A percentile compares a stretch with the other conserved stretches of the same genome.
Evolutionary conservation across 305 asterid species (phyloP).

Genomic region (Galium porrigens): DNA sequence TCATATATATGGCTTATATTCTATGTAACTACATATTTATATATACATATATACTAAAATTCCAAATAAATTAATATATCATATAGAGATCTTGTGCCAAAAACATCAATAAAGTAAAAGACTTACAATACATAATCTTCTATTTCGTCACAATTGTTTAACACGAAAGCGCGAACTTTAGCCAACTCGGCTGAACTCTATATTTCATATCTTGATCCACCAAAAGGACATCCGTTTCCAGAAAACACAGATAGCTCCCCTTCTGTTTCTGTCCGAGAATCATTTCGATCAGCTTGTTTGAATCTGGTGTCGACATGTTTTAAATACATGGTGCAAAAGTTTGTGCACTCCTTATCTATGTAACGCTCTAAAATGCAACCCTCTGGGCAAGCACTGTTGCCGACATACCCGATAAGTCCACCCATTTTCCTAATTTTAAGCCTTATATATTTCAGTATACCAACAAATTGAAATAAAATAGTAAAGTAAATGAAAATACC

Average conservation of each 20-base stretch:
- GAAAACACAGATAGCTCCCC: background rate
- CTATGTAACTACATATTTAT: too few species aligned
- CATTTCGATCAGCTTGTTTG: background rate
- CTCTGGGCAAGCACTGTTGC: background rate
- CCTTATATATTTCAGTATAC: too few species aligned
- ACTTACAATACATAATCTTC: background rate
- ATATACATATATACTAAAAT: too few species aligned
- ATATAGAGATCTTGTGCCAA: too few species aligned
- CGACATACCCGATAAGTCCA: background rate
- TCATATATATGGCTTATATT: too few species aligned
- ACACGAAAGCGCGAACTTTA: background rate
- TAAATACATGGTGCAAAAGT: background rate
- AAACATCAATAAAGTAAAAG: background rate
- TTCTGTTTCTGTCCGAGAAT: background rate
- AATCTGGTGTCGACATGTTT: background rate
- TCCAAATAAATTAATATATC: too few species aligned
- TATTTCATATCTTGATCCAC: background rate
- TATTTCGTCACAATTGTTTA: background rate
- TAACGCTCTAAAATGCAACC: background rate
- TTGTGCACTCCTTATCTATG: background rate
- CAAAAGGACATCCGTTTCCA: background rate
- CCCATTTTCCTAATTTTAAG: background rate
- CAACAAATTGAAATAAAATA: too few species aligned
- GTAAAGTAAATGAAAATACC: background rate
- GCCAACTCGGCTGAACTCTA: background rate